phyloP scores from a whole-genome alignment of 2,329 filamentous ascomycete genomes.

The Exophiala oligosperma region DNA sequence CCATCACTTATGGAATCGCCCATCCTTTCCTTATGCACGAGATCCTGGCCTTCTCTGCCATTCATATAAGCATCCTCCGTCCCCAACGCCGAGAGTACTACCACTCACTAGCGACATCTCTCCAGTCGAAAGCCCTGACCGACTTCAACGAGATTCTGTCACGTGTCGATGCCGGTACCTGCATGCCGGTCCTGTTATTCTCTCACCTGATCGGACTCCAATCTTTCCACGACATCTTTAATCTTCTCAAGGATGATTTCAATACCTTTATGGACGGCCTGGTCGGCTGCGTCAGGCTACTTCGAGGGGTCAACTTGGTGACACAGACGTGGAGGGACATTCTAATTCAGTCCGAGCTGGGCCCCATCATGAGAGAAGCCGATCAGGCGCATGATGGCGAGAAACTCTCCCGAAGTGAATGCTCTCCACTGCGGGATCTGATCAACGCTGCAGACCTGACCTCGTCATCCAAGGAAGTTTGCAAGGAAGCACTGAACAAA shows the following conservation, averaged over 20 bases:
- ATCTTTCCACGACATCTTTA: conserved; percentile 48
- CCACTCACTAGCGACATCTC: conserved; percentile 14
- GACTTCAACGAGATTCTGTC: conserved; percentile 13
- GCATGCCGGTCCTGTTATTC: conserved; percentile 18
- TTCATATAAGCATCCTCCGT: conserved; percentile 40
- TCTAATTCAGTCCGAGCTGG: too few species aligned
- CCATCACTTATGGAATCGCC: conserved; percentile 34
- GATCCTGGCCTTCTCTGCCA: conserved; percentile 29
- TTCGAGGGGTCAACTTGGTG: too few species aligned
- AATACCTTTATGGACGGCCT: conserved; percentile 27
- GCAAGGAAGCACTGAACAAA: conserved; percentile 8
- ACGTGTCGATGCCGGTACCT: conserved; percentile 15
- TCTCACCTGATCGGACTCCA: conserved; percentile 22
- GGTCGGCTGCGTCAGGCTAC: too few species aligned
- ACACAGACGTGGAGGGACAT: too few species aligned
- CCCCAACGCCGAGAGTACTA: conserved; percentile 12
- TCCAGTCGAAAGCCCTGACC: conserved; percentile 19
- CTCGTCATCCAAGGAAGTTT: conserved; percentile 8
- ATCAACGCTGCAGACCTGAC: conserved; percentile 16
- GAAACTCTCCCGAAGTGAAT: neutral
- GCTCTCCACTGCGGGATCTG: conserved; percentile 10
- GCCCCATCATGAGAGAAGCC: too few species aligned
- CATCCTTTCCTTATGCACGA: conserved; percentile 28
- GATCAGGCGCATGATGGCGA: too few species aligned
- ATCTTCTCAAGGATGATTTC: conserved; percentile 40